These are phyloP conservation scores for Evansstolkia leycettana DNA, from an alignment of 495 filamentous ascomycete genomes.

Conservation along the genomic window DNA sequence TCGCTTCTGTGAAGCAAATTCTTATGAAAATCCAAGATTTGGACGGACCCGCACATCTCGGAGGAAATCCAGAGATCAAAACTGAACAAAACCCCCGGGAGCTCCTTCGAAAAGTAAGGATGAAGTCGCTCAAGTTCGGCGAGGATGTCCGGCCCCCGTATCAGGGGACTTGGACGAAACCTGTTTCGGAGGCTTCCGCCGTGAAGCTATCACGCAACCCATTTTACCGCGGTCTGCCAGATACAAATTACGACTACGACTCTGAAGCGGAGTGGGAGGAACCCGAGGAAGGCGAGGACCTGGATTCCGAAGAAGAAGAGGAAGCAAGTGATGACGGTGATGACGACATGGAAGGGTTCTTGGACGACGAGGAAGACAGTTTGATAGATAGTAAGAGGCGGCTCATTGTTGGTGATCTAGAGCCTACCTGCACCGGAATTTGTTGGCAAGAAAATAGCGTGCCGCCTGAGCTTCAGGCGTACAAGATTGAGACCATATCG, in stretches of 20 bases:
- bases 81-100: conserved; percentile 23
- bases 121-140: conserved; percentile 70
- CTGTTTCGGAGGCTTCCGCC: conserved; percentile 34
- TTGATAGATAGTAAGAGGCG: conserved; percentile 29
- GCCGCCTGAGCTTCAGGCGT: conserved; percentile 35
- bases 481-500: conserved; percentile 61
- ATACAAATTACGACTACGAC: conserved; percentile 87
- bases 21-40: conserved; percentile 41
- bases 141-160: conserved; percentile 91
- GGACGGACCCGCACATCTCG: conserved; percentile 34
- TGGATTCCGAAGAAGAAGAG: conserved; percentile 71
- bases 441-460: conserved; percentile 60
- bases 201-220: conserved; percentile 59
- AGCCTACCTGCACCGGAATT: conserved; percentile 64
- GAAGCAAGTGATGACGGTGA: conserved; percentile 39
- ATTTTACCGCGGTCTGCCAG: conserved; percentile 44
- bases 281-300: conserved; percentile 66
- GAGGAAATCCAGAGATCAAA: conserved; percentile 15
- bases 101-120: conserved; percentile 48
- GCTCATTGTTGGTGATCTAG: conserved; percentile 52
- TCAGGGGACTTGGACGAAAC: conserved; percentile 65
- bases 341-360: conserved; percentile 42
- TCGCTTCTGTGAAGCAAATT: conserved; percentile 51
- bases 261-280: conserved; percentile 94
- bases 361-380: conserved; percentile 40